These are phyloP conservation scores for Backusella mclennaniae DNA, from an alignment of 192 early-diverging fungal genomes.

Conservation along the genomic window DNA sequence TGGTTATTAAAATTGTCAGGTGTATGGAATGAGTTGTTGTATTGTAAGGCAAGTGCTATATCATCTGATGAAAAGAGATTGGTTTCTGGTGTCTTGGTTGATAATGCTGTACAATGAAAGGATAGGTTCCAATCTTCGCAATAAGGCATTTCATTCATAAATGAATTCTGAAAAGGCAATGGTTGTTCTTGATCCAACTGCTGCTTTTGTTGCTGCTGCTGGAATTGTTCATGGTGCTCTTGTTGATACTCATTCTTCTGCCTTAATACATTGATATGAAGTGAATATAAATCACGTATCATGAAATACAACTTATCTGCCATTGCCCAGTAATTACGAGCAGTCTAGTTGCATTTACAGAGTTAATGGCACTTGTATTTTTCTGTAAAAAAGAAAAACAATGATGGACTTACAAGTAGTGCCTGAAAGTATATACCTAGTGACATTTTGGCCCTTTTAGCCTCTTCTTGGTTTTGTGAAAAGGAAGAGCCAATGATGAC, in stretches of 20 bases:
- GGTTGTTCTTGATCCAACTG: background rate
- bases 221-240: background rate
- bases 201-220: conserved; percentile 6
- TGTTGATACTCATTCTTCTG: background rate
- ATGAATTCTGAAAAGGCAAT: background rate
- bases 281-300: conserved; percentile 50
- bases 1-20: background rate
- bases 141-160: background rate
- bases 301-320: conserved; percentile 55
- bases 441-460: conserved; percentile 36
- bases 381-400: background rate
- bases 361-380: background rate
- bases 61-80: background rate
- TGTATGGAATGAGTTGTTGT: background rate
- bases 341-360: conserved; percentile 9
- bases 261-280: conserved; percentile 31
- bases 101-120: background rate
- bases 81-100: background rate
- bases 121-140: background rate
- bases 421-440: conserved; percentile 40
- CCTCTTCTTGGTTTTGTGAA: conserved; percentile 37
- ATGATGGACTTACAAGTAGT: conserved; percentile 27
- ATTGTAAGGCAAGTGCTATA: conserved; percentile 1
- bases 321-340: conserved; percentile 52
- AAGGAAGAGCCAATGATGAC: conserved; percentile 48